Evolutionary conservation across 768 basidiomycete species (phyloP), one percentile per base, ranked within the genome.

Genomic region (Suillus tomentosus): DNA sequence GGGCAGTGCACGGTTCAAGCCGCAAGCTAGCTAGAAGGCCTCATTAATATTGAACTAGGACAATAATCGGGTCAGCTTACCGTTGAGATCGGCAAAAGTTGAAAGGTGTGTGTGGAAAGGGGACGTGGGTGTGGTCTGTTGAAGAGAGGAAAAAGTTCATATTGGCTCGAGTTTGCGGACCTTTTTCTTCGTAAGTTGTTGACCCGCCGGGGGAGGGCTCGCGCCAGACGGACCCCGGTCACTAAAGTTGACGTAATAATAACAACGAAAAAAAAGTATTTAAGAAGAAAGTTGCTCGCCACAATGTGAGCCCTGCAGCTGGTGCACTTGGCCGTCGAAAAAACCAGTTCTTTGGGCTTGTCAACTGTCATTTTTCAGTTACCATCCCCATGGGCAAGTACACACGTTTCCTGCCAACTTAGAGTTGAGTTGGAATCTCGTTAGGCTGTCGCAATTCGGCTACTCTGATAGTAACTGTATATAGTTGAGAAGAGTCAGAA

Each of bases 101-200:
- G 24, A 43, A 64, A 47, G 61, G 65, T 37, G 64, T 37, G 64
- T 59, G 56, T 62, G 24, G 53, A 53, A 65, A 62, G 43, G 36
- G 65, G 67, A 67, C 64, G 69, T 70, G 69, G 76, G 77, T 77
- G 76, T 75, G 76, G 76, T 66, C 69, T 71, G 71, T 65, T 66
- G 77, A 79, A 78, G 77, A 78, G 80, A 65, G 70, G 74, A 79
- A 80, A 31, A 80, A 77, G 76, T 77, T 71, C 80, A 82, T 83
- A 79, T 80, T 81, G 74, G 77, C 77, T 80, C 74, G 78, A 76
- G 75, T 79, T 79, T 77, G 67, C 85, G 83, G 84, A 80, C 82
- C 84, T 86, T 86, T 85, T 67, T 68, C 62, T 68, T 61, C 63
- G 50, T 67, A 62, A 73, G 64, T 72, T 65, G 68, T 72, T 69